phyloP scores from a whole-genome alignment of 495 filamentous ascomycete species.

The Chaetomium cochliodes region DNA sequence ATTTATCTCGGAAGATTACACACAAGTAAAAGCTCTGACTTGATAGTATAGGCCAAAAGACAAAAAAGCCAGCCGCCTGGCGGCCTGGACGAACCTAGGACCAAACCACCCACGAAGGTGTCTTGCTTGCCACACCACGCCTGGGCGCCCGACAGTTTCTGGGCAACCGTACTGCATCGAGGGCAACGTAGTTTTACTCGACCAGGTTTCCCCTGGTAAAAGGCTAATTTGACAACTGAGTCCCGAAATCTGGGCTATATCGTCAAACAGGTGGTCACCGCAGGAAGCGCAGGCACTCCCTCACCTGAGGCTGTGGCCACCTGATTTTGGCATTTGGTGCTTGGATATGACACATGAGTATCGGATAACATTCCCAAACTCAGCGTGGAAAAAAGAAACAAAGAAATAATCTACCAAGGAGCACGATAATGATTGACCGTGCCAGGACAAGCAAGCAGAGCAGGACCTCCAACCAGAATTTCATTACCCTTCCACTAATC shows the following conservation, averaged over 20 bases:
- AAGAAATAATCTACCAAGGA: too few species aligned
- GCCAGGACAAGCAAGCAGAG: not conserved
- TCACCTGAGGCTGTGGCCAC: too few species aligned
- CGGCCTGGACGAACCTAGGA: not conserved
- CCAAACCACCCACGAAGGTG: not conserved
- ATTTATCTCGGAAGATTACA: not conserved
- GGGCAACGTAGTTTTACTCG: not conserved
- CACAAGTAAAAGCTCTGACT: not conserved
- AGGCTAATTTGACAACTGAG: not conserved
- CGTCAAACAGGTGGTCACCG: not conserved
- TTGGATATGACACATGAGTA: too few species aligned
- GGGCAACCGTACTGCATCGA: not conserved
- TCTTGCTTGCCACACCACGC: not conserved
- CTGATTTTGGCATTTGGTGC: too few species aligned
- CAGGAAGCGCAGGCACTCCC: not conserved
- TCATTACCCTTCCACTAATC: not conserved
- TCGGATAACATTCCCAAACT: not conserved
- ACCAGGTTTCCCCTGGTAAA: not conserved
- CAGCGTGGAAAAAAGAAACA: not conserved
- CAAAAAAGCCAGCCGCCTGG: not conserved
- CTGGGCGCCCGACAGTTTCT: not conserved
- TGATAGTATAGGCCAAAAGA: not conserved
- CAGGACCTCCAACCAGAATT: not conserved
- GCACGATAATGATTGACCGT: not conserved
- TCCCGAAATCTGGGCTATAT: not conserved